Conservation (phyloP, 306 rosid species). For the Pterocarpus macrocarpus region DNA sequence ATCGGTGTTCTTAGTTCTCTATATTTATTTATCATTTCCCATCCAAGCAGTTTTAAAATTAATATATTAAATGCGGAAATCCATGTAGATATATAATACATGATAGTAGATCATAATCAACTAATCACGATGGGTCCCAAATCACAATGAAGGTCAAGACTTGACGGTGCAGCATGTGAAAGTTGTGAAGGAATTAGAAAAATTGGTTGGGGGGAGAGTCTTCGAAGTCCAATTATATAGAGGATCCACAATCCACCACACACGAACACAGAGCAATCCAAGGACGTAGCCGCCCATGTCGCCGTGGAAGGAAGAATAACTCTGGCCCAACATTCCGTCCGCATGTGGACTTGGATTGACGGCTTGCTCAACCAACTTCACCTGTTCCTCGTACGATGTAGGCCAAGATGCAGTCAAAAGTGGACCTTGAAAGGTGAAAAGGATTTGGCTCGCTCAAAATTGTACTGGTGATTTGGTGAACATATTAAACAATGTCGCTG, state of each 20-base stretch:
- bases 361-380: not conserved
- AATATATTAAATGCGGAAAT: too few relatives aligned
- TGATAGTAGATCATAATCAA: not conserved
- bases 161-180: not conserved
- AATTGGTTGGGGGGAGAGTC: not conserved
- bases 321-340: not conserved
- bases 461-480: not conserved
- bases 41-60: too few relatives aligned
- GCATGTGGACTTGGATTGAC: not conserved
- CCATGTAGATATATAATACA: too few relatives aligned
- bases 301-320: constrained; percentile 1
- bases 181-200: not conserved
- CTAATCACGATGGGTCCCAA: not conserved
- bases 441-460: not conserved
- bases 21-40: too few relatives aligned
- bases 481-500: too few relatives aligned
- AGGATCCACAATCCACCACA: not conserved
- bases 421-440: not conserved
- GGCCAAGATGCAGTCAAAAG: not conserved
- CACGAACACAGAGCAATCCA: not conserved
- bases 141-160: not conserved
- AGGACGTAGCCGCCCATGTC: not conserved
- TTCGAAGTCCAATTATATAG: not conserved
- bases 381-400: not conserved
- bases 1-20: not conserved